phyloP scores from a whole-genome alignment of 1,284 basidiomycete genomes.

The Leccinum subrobustum region DNA sequence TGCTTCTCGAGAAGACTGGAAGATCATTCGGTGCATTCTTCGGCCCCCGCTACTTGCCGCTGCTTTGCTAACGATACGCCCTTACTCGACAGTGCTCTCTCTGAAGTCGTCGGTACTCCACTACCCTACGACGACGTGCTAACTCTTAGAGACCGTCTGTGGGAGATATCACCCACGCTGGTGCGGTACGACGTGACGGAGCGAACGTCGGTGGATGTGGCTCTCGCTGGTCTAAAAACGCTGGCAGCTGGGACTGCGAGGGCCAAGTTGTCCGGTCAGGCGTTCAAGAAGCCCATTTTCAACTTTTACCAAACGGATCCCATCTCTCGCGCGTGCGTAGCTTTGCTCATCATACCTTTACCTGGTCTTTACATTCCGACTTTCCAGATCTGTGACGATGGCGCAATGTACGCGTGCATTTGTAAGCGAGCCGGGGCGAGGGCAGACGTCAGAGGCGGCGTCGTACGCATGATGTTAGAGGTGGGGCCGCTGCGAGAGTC shows the following conservation, averaged over 20 bases:
- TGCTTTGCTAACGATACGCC: not conserved
- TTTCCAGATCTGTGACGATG: constrained; percentile 81
- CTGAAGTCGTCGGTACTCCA: constrained; percentile 80
- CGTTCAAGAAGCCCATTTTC: constrained; percentile 79
- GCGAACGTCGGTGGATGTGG: constrained; percentile 68
- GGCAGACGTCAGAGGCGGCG: constrained; percentile 37
- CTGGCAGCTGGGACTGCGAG: constrained; percentile 52
- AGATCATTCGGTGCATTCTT: constrained; percentile 78
- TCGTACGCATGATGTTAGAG: constrained; percentile 42
- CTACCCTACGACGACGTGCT: constrained; percentile 92
- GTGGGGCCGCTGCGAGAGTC: not conserved
- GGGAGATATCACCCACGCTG: constrained; percentile 93
- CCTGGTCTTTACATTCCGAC: not conserved
- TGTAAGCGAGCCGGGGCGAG: constrained; percentile 47
- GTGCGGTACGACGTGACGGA: constrained; percentile 90
- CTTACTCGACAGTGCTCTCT: constrained; percentile 71
- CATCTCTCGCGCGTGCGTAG: constrained; percentile 77
- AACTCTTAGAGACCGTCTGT: constrained; percentile 90
- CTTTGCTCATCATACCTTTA: not conserved
- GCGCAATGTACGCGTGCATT: constrained; percentile 70
- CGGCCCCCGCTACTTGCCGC: not conserved
- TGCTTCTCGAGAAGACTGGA: constrained; percentile 97
- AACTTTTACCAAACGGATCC: constrained; percentile 98
- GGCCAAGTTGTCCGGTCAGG: constrained; percentile 57
- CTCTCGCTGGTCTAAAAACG: constrained; percentile 67